phyloP scores from a whole-genome alignment of 2,329 filamentous ascomycete species.

The Alternaria dauci region DNA sequence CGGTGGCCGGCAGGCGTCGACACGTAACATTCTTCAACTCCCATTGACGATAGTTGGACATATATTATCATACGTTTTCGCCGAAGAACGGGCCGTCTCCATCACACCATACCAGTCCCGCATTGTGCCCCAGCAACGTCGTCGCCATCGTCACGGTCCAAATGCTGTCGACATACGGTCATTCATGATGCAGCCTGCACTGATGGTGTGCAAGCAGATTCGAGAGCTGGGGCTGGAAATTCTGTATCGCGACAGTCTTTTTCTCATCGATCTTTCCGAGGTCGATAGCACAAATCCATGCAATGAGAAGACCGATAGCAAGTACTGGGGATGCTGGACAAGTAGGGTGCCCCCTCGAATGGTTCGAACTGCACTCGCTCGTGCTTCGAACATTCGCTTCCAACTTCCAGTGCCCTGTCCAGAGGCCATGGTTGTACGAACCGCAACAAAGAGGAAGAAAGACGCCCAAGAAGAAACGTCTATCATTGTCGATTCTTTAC shows the following conservation, averaged over 20 bases:
- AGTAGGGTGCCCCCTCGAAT: constrained; percentile 23
- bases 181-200: constrained; percentile 18
- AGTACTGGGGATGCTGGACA: constrained; percentile 33
- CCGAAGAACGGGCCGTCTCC: constrained; percentile 26
- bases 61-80: constrained; percentile 30
- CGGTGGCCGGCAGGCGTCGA: neutral
- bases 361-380: constrained; percentile 26
- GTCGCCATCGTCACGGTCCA: constrained; percentile 27
- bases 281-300: constrained; percentile 18
- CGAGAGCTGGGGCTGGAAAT: constrained; percentile 23
- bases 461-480: constrained; percentile 29
- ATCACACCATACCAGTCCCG: constrained; percentile 16
- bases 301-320: constrained; percentile 23
- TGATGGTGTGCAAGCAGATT: constrained; percentile 9
- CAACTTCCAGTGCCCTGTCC: constrained; percentile 37
- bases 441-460: constrained; percentile 34
- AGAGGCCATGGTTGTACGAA: constrained; percentile 23
- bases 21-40: constrained; percentile 18
- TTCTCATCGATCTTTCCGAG: constrained; percentile 36
- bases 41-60: constrained; percentile 30
- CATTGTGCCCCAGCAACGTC: constrained; percentile 25
- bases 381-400: constrained; percentile 28
- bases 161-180: constrained; percentile 33
- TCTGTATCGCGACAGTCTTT: constrained; percentile 29
- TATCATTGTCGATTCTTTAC: constrained; percentile 28